Percentiles rank a stretch among this genome's conserved stretches.
phyloP scores from a whole-genome alignment of 371 early-diverging fungal species.

The Synchytrium microbalum region DNA sequence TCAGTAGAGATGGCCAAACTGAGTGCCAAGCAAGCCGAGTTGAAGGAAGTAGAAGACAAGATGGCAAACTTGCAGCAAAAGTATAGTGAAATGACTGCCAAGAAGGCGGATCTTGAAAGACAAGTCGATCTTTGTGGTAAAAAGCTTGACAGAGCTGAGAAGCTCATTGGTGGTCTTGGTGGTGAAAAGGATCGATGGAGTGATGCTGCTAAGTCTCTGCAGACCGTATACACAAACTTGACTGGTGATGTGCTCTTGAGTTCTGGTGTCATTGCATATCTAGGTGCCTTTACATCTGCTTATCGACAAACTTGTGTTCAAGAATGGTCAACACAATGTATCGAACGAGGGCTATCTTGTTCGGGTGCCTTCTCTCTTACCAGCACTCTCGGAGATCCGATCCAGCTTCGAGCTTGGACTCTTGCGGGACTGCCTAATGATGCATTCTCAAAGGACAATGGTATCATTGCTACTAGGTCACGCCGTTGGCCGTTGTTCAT shows the following conservation, averaged over 20 bases:
- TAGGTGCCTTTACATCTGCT: constrained; percentile 45
- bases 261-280: constrained; percentile 44
- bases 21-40: constrained; percentile 42
- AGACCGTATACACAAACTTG: constrained; percentile 32
- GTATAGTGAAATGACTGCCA: constrained; percentile 42
- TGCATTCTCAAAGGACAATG: constrained; percentile 47
- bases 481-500: constrained; percentile 46
- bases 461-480: constrained; percentile 41
- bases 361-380: constrained; percentile 34
- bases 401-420: constrained; percentile 43
- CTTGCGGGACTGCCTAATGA: constrained; percentile 47
- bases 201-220: constrained; percentile 34
- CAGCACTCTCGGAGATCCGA: constrained; percentile 41
- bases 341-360: constrained; percentile 30
- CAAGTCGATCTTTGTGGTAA: constrained; percentile 46
- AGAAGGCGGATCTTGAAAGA: constrained; percentile 46
- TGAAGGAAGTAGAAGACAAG: constrained; percentile 51
- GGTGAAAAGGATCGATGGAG: constrained; percentile 52
- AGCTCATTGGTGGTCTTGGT: constrained; percentile 48
- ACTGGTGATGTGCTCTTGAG: constrained; percentile 45
- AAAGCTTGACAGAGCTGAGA: constrained; percentile 46
- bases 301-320: constrained; percentile 30
- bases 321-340: constrained; percentile 38
- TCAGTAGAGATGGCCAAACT: constrained; percentile 45
- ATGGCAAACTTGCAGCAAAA: constrained; percentile 36